Percentiles rank a stretch among this genome's conserved stretches.
Evolutionary conservation across 345 rosid genomes (phyloP).

Genomic region (Heritiera fomes): DNA sequence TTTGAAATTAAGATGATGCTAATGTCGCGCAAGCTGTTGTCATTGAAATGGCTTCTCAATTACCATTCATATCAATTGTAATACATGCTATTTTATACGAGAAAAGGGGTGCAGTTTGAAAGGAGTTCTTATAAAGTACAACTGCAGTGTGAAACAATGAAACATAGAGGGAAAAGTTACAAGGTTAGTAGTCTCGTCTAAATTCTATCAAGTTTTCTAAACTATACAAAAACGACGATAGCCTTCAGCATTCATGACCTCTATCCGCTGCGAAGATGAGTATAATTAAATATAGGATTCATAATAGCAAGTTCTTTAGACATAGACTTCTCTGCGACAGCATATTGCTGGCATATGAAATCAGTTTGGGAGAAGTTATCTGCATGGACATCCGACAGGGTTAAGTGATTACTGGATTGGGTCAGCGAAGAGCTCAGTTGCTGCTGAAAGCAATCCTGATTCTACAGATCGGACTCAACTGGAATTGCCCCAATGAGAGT

Average conservation of each 20-base stretch:
- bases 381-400: slow-evolving; percentile 32
- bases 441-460: slow-evolving; percentile 36
- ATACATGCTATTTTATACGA: neutral
- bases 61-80: slow-evolving; percentile 11
- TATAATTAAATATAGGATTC: slow-evolving; percentile 25
- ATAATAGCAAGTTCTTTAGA: slow-evolving; percentile 14
- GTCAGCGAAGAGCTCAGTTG: slow-evolving; percentile 38
- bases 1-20: slow-evolving; percentile 9
- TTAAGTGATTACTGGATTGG: slow-evolving; percentile 36
- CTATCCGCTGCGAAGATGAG: slow-evolving; percentile 27
- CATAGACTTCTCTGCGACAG: slow-evolving; percentile 30
- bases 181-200: slow-evolving; percentile 7
- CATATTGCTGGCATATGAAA: slow-evolving; percentile 42
- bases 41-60: neutral
- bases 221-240: slow-evolving; percentile 34
- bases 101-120: neutral
- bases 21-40: neutral
- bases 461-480: slow-evolving; percentile 42
- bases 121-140: neutral
- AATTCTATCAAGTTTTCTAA: slow-evolving; percentile 27
- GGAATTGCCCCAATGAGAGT: slow-evolving; percentile 85
- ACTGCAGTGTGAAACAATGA: neutral
- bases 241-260: slow-evolving; percentile 32
- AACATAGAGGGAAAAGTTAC: slow-evolving; percentile 1
- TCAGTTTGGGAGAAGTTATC: slow-evolving; percentile 43